Base-by-base conservation (phyloP, 2,329 filamentous ascomycete species). In the Colletotrichum sp. region DNA sequence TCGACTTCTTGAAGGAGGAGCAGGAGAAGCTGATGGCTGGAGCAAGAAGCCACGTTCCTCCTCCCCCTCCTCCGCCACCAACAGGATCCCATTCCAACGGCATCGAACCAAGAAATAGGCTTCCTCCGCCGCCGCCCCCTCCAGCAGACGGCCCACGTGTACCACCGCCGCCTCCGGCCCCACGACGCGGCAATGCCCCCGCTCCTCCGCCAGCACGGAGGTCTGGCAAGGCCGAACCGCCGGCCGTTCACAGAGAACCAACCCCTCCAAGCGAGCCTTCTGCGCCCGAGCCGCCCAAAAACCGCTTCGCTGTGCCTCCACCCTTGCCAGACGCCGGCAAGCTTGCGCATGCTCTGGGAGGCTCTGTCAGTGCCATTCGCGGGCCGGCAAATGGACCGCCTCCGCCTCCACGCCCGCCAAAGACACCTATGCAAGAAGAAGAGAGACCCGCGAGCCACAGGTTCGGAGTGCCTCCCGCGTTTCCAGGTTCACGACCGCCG, bases 241-340 rank as follows among this genome's bases (percentile, higher is more conserved):
- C 86, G 5, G 81, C 83, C 30, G 75, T 71, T 21, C 73, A 75
- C 59, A 81, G 85, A 71, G 89, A 89, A 78, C 85, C 87, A n/a
- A 87, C 89, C 49, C 92, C 94, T n/a, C 90, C 93, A 34, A 90
- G 93, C 81, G 93, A 95, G 76, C 91, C 93, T 16, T 92, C 93
- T 16, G 95, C 95, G 15, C 92, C 93, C 21, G 79, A 81, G 34
- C 84, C 85, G 18, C 90, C 92, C 26, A 90, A 93, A 68, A 92
- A 92, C 10, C 60, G 76, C 59, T 78, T 78, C 21, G 76, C 72
- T 21, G 77, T 78, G 10, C 97, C 97, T 62, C 97, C 97, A 39
- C 95, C 96, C 4, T 86, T 99, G 76, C 92, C 95, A 71, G 96
- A 98, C 84, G 97, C 97, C 74, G 97, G 97, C 49, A 98, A 95